A percentile compares a stretch with the other conserved stretches of the same genome.
Conservation (phyloP, 2,329 filamentous ascomycete genomes). For the Aureobasidium sp. region DNA sequence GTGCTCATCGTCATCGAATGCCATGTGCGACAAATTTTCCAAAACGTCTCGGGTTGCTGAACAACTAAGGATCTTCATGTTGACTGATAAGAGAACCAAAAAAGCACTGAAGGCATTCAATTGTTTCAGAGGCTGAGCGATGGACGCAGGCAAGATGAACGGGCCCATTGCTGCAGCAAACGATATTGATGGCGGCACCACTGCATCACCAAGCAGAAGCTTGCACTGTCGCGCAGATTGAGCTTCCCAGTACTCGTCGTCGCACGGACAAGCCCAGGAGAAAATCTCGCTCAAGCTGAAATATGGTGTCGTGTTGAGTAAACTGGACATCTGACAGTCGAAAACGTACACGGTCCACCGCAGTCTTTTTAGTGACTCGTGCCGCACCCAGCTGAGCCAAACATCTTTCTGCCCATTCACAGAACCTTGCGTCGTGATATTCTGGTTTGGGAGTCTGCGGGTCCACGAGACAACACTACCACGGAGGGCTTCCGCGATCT, state of each 20-base stretch:
- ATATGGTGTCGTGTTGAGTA: not conserved
- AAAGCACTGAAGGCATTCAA: not conserved
- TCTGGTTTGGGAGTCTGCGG: not conserved
- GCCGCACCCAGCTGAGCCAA: not conserved
- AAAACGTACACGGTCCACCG: not conserved
- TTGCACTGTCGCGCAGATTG: not conserved
- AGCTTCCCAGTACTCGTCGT: not conserved
- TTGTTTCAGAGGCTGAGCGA: not conserved
- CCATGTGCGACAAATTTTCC: not conserved
- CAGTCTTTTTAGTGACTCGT: not conserved
- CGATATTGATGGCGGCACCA: not conserved
- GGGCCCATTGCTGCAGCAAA: not conserved
- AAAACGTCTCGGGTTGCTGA: not conserved
- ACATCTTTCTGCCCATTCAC: not conserved
- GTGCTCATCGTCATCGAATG: not conserved
- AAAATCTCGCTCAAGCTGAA: not conserved
- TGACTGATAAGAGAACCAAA: not conserved
- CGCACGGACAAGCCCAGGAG: not conserved
- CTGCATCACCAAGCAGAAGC: not conserved
- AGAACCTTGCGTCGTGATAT: not conserved
- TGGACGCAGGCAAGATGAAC: not conserved
- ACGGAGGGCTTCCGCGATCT: not conserved
- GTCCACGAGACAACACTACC: constrained; percentile 23
- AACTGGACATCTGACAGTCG: not conserved
- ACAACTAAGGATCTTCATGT: not conserved